phyloP scores from a whole-genome alignment of 768 basidiomycete genomes.

The Lentinula guzmanii region DNA sequence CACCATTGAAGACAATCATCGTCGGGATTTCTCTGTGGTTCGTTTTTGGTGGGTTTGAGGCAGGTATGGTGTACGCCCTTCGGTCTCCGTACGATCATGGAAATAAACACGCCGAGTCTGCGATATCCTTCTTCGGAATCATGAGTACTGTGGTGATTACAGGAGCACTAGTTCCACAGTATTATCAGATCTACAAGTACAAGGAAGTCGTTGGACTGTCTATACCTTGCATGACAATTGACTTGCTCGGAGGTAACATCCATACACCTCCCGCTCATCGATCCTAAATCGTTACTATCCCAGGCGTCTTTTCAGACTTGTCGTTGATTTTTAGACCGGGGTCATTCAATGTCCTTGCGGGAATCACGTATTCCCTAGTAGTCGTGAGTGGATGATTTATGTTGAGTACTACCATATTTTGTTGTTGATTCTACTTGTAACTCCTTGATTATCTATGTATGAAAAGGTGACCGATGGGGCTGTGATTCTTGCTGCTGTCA shows the following conservation, averaged over 20 bases:
- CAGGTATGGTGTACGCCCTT: conserved; percentile 52
- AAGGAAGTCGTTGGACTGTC: conserved; percentile 66
- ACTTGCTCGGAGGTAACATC: conserved; percentile 53
- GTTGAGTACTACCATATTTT: no score
- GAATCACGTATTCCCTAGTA: conserved; percentile 43
- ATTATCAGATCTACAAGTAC: conserved; percentile 66
- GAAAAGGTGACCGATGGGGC: conserved; percentile 39
- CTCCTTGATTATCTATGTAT: background rate
- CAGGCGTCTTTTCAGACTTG: conserved; percentile 43
- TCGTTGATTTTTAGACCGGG: conserved; percentile 42
- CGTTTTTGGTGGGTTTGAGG: conserved; percentile 52
- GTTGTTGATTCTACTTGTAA: background rate
- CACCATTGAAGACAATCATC: conserved; percentile 24
- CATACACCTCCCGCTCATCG: background rate
- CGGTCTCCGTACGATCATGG: conserved; percentile 33
- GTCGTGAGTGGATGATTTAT: conserved; percentile 21
- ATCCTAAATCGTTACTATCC: background rate
- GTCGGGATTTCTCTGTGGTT: conserved; percentile 33
- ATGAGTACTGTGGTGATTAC: conserved; percentile 53
- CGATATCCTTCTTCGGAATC: conserved; percentile 56
- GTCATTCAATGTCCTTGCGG: conserved; percentile 40
- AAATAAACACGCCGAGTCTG: conserved; percentile 16
- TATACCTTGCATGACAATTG: conserved; percentile 61
- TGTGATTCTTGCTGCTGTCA: conserved; percentile 39
- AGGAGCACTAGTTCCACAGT: conserved; percentile 52